Evolutionary conservation across 2,329 filamentous ascomycete species (phyloP), one percentile per base, ranked within the genome.

Genomic region (Endocalyx cinctus): DNA sequence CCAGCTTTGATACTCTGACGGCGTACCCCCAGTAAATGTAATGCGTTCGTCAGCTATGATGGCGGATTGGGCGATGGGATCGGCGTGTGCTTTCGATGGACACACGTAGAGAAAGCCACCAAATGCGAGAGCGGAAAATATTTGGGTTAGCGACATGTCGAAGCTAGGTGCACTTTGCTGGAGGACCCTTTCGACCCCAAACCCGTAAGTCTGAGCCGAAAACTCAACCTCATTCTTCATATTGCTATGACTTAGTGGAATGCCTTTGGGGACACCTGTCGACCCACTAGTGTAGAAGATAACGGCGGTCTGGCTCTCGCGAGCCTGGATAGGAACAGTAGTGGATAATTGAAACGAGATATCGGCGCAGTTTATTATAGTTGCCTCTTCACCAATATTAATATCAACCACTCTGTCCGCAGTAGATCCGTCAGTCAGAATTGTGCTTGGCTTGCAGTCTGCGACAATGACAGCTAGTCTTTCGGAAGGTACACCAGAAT

Each of bases 391-490:
- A n/a, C n/a, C n/a, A n/a, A n/a, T n/a, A n/a, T n/a, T n/a, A n/a
- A n/a, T n/a, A n/a, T n/a, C n/a, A n/a, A n/a, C n/a, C n/a, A n/a
- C n/a, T n/a, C n/a, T n/a, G n/a, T n/a, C n/a, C n/a, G n/a, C n/a
- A n/a, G 39, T 44, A 1, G 26, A 25, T 4, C n/a, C 17, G 17
- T 48, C 38, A 2, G 33, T 37, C 1, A 69, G 37, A 6, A 67
- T 39, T 2, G 45, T 45, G 1, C 17, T 20, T 4, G 63, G 57
- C n/a, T 52, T 14, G 28, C 52, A 55, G 19, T 53, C 43, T 11
- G 47, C 25, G 2, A 46, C 47, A 5, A 62, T 48, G 3, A 35
- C 33, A 5, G 45, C 38, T 4, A 63, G 48, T 3, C 61, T 51
- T 6, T 43, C 14, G 1, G 45, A 6, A 2, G 52, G 44, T 14